Evolutionary conservation across 331 rosid genomes (phyloP).

Genomic region (Acacia pycnantha): DNA sequence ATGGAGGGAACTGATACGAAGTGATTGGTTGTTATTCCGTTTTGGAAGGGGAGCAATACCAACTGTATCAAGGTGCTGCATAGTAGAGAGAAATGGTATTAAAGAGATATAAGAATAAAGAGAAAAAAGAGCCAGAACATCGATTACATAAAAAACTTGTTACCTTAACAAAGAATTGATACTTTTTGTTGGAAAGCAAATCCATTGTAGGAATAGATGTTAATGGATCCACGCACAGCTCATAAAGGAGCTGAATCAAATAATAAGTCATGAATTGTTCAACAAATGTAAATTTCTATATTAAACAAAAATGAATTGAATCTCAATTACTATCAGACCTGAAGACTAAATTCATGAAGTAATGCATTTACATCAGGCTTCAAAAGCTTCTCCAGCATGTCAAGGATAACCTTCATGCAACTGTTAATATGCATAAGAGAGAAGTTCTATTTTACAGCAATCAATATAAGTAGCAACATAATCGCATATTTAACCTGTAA

Average conservation of each 20-base stretch:
- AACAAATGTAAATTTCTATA: not conserved
- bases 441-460: slow-evolving; percentile 22
- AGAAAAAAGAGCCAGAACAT: not conserved
- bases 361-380: slow-evolving; percentile 81
- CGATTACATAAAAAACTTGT: slow-evolving; percentile 17
- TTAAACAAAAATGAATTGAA: not conserved
- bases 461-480: not conserved
- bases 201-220: slow-evolving; percentile 82
- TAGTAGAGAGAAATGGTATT: not conserved
- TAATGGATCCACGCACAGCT: slow-evolving; percentile 77
- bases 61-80: slow-evolving; percentile 82
- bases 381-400: slow-evolving; percentile 80
- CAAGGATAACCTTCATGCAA: slow-evolving; percentile 95
- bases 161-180: slow-evolving; percentile 87
- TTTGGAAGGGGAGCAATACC: slow-evolving; percentile 91
- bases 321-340: slow-evolving; percentile 54
- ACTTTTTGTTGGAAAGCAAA: slow-evolving; percentile 77
- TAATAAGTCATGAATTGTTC: slow-evolving; percentile 26
- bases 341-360: slow-evolving; percentile 92
- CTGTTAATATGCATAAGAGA: slow-evolving; percentile 46
- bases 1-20: slow-evolving; percentile 94
- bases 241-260: slow-evolving; percentile 77
- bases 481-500: slow-evolving; percentile 67
- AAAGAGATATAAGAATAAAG: not conserved
- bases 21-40: slow-evolving; percentile 79